Evolutionary conservation across 257 asterid genomes (phyloP), one percentile per base, ranked within the genome.

Genomic region (Nicotiana knightiana): DNA sequence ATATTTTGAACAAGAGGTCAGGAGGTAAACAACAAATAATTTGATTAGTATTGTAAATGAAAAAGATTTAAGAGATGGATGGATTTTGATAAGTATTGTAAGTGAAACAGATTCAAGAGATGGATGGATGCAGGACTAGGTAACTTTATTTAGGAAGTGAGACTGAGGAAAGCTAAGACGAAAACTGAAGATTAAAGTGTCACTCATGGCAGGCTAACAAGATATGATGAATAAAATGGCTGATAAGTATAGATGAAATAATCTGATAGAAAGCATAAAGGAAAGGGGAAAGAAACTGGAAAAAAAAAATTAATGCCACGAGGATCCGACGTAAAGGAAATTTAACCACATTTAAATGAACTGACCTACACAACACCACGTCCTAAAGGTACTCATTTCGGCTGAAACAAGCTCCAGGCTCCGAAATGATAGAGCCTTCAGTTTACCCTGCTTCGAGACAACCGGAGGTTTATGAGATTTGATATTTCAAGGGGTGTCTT

Each of bases 381-480:
- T 91, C 88, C 89, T 90, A 92, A 94, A 89, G 92, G 93, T 90
- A 87, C 92, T 91, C 97, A 92, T 88, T 89, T 93, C 97, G 82
- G 97, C 97, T 84, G 96, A 88, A 84, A 89, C 90, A 86, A 87
- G 92, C 95, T 91, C 97, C 97, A 89, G 97, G 96, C 92, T 93
- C 92, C 85, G 89, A 92, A 87, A 93, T 88, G 92, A 88, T 86
- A 88, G 96, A 92, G 95, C 96, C 95, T 89, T 94, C 93, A 71
- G 88, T 88, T 75, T 89, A 88, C 96, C 98, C 98, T 93, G 98
- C 92, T 94, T 92, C 90, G 94, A 93, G 94, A 92, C 97, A 95
- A 92, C 87, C 92, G 93, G 83, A 90, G 88, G 89, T 87, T 87
- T 87, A 93, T 91, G 91, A 93, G 97, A 85, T 87, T 90, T 85